phyloP scores from a whole-genome alignment of 352 stramenopile genomes.

The Phytophthora lateralis region DNA sequence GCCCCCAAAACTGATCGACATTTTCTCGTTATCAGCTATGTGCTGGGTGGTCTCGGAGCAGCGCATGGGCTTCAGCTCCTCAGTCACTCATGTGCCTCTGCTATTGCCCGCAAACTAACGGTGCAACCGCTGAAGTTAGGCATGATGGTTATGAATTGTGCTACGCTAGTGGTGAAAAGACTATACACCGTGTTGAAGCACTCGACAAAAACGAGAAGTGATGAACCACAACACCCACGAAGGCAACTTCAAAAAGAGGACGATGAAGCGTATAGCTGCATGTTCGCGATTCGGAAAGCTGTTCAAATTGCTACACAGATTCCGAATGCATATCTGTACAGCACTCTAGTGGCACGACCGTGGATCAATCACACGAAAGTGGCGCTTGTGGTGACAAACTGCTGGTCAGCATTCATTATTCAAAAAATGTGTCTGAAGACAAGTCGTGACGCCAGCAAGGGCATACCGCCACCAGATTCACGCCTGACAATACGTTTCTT shows the following conservation, averaged over 20 bases:
- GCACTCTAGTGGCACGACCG: constrained; percentile 39
- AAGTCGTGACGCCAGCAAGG: neutral
- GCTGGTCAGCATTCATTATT: constrained; percentile 34
- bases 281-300: constrained; percentile 41
- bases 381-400: constrained; percentile 44
- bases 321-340: constrained; percentile 49
- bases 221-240: neutral
- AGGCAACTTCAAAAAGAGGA: constrained; percentile 5
- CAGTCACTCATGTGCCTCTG: constrained; percentile 4
- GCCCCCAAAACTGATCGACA: neutral
- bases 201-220: neutral
- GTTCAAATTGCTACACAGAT: constrained; percentile 52
- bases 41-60: constrained; percentile 17
- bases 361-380: constrained; percentile 64
- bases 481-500: constrained; percentile 6
- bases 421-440: constrained; percentile 9
- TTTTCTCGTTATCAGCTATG: constrained; percentile 19
- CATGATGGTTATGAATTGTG: neutral
- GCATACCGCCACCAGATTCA: neutral
- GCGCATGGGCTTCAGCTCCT: constrained; percentile 18
- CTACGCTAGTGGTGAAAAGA: neutral
- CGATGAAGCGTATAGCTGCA: constrained; percentile 35
- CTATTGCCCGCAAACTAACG: neutral
- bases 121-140: neutral
- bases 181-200: neutral